Evolutionary conservation across 2,329 filamentous ascomycete species (phyloP), one percentile per base, ranked within the genome.

Genomic region (Colletotrichum navitas): DNA sequence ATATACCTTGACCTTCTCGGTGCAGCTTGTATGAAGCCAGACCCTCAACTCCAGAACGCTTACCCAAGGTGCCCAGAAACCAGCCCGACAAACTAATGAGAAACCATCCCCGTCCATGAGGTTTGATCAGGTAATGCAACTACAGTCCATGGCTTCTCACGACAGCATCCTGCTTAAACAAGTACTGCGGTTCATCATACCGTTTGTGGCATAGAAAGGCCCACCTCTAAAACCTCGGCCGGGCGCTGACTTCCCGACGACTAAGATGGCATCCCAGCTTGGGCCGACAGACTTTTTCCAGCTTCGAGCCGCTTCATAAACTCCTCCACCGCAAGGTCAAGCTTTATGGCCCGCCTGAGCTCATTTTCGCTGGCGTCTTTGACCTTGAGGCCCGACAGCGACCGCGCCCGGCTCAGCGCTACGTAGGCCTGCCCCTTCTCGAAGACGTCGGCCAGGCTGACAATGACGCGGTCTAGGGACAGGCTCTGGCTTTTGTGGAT

Each of bases 401-500:
- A 83, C 21, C 82, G 83, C n/a, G 87, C 88, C 73, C 89, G 80
- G 26, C 86, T 89, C 21, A 91, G 81, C n/a, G 88, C 89, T 10
- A 92, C 90, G 68, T 92, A 92, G 0, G 86, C 85, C 78, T 91
- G 89, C 0, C 89, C 88, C 36, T 84, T 81, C 68, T 87, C 87
- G 74, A 91, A 92, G 0, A 83, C 83, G 6, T 78, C 77, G 0
- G 77, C 76, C 6, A 92, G 76, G 75, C 91, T 80, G 1, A 92
- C 87, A 2, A 86, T 82, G 2, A 89, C 88, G 5, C 84, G 83
- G 26, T 91, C 85, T 5, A 92, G 80, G 1, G 89, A 91, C 83
- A 91, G 87, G 3, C 89, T 88, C 79, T 92, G 88, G 5, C 84
- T 84, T 77, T 90, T 91, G 77, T 92, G 90, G 2, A 91, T 86